These are phyloP conservation scores for Stagonosporopsis rhizophila DNA, from an alignment of 2,329 filamentous ascomycete species.

Conservation along the genomic window DNA sequence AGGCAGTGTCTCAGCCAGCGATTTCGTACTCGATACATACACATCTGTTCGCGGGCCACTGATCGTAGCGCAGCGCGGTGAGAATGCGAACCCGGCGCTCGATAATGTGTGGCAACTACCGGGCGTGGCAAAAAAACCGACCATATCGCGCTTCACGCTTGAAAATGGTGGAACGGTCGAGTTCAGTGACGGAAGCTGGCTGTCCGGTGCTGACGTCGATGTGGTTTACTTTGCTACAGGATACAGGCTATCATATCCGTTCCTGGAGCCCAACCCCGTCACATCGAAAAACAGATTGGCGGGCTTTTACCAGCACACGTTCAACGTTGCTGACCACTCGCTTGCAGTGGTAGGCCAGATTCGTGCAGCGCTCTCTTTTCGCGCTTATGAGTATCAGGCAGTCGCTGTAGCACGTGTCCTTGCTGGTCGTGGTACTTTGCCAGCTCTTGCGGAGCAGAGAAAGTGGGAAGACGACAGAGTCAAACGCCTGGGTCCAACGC, in stretches of 20 bases:
- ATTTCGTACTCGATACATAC: constrained; percentile 62
- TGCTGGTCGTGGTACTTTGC: constrained; percentile 61
- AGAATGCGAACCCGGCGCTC: constrained; percentile 35
- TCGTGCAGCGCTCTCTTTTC: constrained; percentile 63
- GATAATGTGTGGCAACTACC: constrained; percentile 66
- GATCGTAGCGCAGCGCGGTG: constrained; percentile 4
- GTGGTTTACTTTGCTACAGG: constrained; percentile 71
- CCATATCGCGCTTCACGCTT: constrained; percentile 55
- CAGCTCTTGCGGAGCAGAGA: constrained; percentile 57
- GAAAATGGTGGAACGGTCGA: constrained; percentile 57
- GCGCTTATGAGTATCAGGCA: constrained; percentile 73
- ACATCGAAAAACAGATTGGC: constrained; percentile 63
- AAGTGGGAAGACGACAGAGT: constrained; percentile 63
- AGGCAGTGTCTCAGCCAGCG: constrained; percentile 69
- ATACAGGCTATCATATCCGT: constrained; percentile 69
- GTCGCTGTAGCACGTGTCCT: constrained; percentile 66
- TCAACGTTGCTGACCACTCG: constrained; percentile 62
- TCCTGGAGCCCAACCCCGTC: constrained; percentile 53
- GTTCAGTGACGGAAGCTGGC: constrained; percentile 62
- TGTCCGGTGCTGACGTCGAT: constrained; percentile 60
- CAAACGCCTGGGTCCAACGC: constrained; percentile 61
- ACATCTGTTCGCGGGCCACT: constrained; percentile 26
- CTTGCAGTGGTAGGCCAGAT: constrained; percentile 67
- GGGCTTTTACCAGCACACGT: constrained; percentile 65
- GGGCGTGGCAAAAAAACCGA: constrained; percentile 55